Base-by-base conservation (phyloP, 768 basidiomycete species). In the Boletus speciosus region DNA sequence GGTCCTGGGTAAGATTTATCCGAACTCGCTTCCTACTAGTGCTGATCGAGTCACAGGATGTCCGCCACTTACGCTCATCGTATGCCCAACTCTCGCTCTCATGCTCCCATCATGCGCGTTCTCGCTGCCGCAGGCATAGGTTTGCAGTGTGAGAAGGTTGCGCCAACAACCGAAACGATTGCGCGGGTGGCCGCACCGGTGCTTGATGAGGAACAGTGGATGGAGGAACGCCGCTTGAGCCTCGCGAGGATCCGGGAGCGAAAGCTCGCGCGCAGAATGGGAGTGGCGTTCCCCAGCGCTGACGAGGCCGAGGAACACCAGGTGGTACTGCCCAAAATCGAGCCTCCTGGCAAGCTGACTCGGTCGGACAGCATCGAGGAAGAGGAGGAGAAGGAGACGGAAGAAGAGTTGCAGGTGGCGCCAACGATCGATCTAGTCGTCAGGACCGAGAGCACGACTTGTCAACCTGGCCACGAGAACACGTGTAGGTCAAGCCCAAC, bases 1-100 rank as follows among this genome's bases (percentile, higher is more conserved):
- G 82, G 81, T 14, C 82, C 83, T 9, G 83, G 81, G 81, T 83
- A 57, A 57, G 77, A 64, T 78, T 27, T 76, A 56, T 76, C 73
- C 47, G 15, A 14, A 23, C n/a, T 38, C 42, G 40, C n/a, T 40
- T 46, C 42, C n/a, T 37, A 11, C 35, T 9, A 15, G 4, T 35
- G 19, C 47, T 54, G 31, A 61, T 19, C 50, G 6, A 56, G 50
- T 47, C 34, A 29, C 57, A 87, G 90, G 8, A 67, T 88, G 59
- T 78, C 74, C 10, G 89, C 86, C 60, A 71, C 78, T 7, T 96
- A 81, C 65, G 87, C 90, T 0, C 92, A 94, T 72, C 84, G 93
- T 6, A 97, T 97, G 93, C 84, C 80, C 43, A 83, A 74, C 14
- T 76, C 89, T 2, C 80, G 84, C 41, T 82, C 81, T 5, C 93